Conservation (phyloP, 208 protist species). For the Phytomonas serpens region DNA sequence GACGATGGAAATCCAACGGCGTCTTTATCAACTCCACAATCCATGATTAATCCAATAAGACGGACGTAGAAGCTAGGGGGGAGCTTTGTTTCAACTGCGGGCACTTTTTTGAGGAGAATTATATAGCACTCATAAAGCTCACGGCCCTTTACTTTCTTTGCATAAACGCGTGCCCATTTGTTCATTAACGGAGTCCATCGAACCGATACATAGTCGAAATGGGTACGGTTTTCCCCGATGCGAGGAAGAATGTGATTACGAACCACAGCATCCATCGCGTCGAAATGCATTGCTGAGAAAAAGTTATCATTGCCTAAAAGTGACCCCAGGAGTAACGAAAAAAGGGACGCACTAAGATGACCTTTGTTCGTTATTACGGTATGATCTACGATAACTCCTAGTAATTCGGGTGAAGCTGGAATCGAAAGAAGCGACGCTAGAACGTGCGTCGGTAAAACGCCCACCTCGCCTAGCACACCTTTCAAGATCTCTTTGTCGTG, state of each 20-base stretch:
- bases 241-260: slow-evolving; percentile 18
- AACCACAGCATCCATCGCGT: slow-evolving; percentile 39
- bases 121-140: slow-evolving; percentile 29
- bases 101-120: slow-evolving; percentile 25
- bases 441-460: slow-evolving; percentile 7
- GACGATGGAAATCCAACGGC: neutral
- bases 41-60: slow-evolving; percentile 55
- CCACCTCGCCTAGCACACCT: slow-evolving; percentile 1
- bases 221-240: neutral
- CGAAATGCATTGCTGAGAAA: slow-evolving; percentile 35
- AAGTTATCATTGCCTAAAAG: slow-evolving; percentile 70
- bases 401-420: slow-evolving; percentile 16
- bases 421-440: slow-evolving; percentile 16
- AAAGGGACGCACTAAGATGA: slow-evolving; percentile 17
- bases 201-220: slow-evolving; percentile 43
- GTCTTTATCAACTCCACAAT: slow-evolving; percentile 9
- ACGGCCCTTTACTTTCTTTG: slow-evolving; percentile 29
- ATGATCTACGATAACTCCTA: slow-evolving; percentile 19
- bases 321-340: slow-evolving; percentile 27
- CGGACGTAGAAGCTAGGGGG: slow-evolving; percentile 51
- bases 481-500: neutral
- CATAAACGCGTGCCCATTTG: slow-evolving; percentile 68
- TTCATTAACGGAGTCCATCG: slow-evolving; percentile 73
- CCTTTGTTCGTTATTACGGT: slow-evolving; percentile 16
- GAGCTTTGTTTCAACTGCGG: slow-evolving; percentile 43